Conservation (phyloP, 805 yeast species). For the Teunomyces gatunensis region DNA sequence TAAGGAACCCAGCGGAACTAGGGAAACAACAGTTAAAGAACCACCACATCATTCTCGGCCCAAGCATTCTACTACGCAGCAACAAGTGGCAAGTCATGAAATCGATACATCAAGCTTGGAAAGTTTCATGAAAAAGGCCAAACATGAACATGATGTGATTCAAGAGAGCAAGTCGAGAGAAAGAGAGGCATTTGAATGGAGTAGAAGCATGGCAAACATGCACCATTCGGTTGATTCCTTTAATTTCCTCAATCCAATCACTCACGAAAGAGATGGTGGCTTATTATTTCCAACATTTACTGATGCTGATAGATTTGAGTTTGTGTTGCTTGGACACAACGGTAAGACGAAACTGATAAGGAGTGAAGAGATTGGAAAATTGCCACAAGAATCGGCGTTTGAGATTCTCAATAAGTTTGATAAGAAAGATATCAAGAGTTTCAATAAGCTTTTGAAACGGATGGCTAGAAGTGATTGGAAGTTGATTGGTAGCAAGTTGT, state of each 20-base stretch:
- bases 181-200: slow-evolving; percentile 52
- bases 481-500: slow-evolving; percentile 49
- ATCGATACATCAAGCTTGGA: slow-evolving; percentile 25
- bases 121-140: slow-evolving; percentile 42
- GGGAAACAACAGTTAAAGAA: background rate
- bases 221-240: slow-evolving; percentile 39
- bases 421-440: slow-evolving; percentile 32
- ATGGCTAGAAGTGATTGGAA: slow-evolving; percentile 50
- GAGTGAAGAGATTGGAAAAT: slow-evolving; percentile 41
- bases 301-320: slow-evolving; percentile 17
- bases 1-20: background rate
- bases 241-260: slow-evolving; percentile 47
- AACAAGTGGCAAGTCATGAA: background rate
- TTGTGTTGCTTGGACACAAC: slow-evolving; percentile 28
- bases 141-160: slow-evolving; percentile 34
- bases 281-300: slow-evolving; percentile 7
- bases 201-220: slow-evolving; percentile 31
- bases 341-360: slow-evolving; percentile 34
- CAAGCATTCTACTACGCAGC: background rate
- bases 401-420: slow-evolving; percentile 36
- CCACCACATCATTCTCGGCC: background rate
- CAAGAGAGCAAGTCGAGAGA: slow-evolving; percentile 48
- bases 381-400: slow-evolving; percentile 40
- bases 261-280: slow-evolving; percentile 1
- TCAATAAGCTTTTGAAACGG: slow-evolving; percentile 35